phyloP scores from a whole-genome alignment of 148 eudicot species.

The Limonium bicolor region DNA sequence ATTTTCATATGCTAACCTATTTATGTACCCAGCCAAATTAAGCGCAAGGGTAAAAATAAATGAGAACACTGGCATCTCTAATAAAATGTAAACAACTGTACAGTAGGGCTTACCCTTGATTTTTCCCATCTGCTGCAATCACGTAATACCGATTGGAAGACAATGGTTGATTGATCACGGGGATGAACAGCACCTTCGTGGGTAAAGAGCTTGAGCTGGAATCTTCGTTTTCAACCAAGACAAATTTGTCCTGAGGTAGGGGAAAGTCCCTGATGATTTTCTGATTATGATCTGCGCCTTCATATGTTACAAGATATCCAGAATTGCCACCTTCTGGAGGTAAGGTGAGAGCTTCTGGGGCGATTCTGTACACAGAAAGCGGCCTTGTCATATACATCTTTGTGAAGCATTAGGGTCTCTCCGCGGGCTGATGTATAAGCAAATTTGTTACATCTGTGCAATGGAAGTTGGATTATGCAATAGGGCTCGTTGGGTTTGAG shows the following conservation, averaged over 20 bases:
- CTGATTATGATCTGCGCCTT: slow-evolving; percentile 16
- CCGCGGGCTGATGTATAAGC: too few species aligned
- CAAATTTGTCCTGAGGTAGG: slow-evolving; percentile 22
- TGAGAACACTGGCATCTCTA: background rate
- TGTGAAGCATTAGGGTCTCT: too few species aligned
- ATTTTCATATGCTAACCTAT: slow-evolving; percentile 38
- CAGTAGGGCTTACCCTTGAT: slow-evolving; percentile 26
- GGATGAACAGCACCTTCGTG: slow-evolving; percentile 17
- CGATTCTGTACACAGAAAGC: slow-evolving; percentile 14
- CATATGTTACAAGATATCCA: slow-evolving; percentile 21
- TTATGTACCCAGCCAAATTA: too few species aligned
- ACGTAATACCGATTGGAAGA: slow-evolving; percentile 19
- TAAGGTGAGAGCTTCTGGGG: slow-evolving; percentile 11
- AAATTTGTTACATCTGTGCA: too few species aligned
- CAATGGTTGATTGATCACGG: slow-evolving; percentile 21
- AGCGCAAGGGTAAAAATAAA: too few species aligned
- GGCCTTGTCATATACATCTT: slow-evolving; percentile 23
- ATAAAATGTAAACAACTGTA: too few species aligned
- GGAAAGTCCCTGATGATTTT: slow-evolving; percentile 14
- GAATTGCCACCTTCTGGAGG: slow-evolving; percentile 25
- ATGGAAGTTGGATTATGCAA: too few species aligned
- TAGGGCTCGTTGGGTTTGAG: too few species aligned
- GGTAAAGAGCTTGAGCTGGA: background rate
- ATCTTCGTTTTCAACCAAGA: slow-evolving; percentile 8
- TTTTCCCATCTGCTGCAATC: slow-evolving; percentile 15